Evolutionary conservation across 2,329 filamentous ascomycete genomes (phyloP).

Genomic region (Aspergillus fumigatus): DNA sequence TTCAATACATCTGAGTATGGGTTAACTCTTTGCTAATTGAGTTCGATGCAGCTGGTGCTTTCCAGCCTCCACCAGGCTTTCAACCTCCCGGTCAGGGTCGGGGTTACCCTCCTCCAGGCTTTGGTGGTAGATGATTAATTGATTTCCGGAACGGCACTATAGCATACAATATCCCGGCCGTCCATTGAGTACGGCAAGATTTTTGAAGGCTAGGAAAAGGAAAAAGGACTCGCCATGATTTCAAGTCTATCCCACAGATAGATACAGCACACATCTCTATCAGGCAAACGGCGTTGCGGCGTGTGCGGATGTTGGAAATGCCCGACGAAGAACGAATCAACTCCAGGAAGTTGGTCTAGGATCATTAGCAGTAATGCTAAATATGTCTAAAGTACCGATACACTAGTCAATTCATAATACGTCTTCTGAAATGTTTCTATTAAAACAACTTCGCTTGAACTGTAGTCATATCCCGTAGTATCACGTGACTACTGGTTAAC

Average conservation of each 20-base stretch:
- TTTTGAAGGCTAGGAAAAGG: slow-evolving; percentile 12
- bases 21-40: slow-evolving; percentile 29
- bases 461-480: neutral
- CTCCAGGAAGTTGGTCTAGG: slow-evolving; percentile 9
- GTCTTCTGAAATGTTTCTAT: neutral
- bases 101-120: slow-evolving; percentile 50
- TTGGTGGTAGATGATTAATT: slow-evolving; percentile 39
- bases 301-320: slow-evolving; percentile 35
- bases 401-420: slow-evolving; percentile 15
- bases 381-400: slow-evolving; percentile 12
- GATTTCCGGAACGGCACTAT: slow-evolving; percentile 17
- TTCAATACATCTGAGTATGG: slow-evolving; percentile 9
- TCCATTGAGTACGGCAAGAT: slow-evolving; percentile 15
- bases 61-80: slow-evolving; percentile 66
- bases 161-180: slow-evolving; percentile 20
- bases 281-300: slow-evolving; percentile 40
- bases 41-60: slow-evolving; percentile 44
- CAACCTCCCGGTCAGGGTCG: slow-evolving; percentile 59
- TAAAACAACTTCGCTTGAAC: neutral
- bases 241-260: slow-evolving; percentile 15
- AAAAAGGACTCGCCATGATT: slow-evolving; percentile 13
- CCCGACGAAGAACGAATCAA: slow-evolving; percentile 24
- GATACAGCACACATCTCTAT: slow-evolving; percentile 28
- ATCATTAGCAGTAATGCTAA: slow-evolving; percentile 21
- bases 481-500: slow-evolving; percentile 18